These are phyloP conservation scores for Lathyrus tuberosus DNA, from an alignment of 306 rosid species.

Conservation along the genomic window DNA sequence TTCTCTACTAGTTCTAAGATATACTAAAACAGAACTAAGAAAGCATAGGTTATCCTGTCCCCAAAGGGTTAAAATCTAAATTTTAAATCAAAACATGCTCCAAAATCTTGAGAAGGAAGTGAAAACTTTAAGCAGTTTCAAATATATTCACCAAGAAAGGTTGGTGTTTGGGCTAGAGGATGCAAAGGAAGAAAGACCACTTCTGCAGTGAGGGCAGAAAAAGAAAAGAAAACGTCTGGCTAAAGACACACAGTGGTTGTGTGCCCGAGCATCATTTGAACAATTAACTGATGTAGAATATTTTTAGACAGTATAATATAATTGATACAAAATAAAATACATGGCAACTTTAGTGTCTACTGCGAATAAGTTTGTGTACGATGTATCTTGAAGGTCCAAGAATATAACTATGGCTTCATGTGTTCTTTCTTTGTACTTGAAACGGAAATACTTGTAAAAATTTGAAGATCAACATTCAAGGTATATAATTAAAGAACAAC, in stretches of 20 bases:
- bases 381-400: not conserved
- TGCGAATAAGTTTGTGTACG: not conserved
- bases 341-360: not conserved
- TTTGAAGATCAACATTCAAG: conserved; percentile 31
- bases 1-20: conserved; percentile 2
- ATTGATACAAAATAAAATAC: not conserved
- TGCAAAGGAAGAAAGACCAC: not conserved
- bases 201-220: not conserved
- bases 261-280: not conserved
- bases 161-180: conserved; percentile 6
- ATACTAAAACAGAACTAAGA: conserved; percentile 23
- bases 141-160: not conserved
- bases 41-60: not conserved
- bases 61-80: conserved; percentile 21
- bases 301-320: not conserved
- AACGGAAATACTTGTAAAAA: conserved; percentile 26
- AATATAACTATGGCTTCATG: conserved; percentile 5
- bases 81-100: not conserved
- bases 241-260: not conserved
- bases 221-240: not conserved
- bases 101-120: not conserved
- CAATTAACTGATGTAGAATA: not conserved
- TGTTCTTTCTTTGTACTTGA: conserved; percentile 32
- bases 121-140: not conserved
- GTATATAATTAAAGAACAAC: conserved; percentile 29